Percentiles rank a stretch among this genome's conserved stretches.
Evolutionary conservation across 352 stramenopile genomes (phyloP).

Genomic region (Phytophthora chlamydospora): DNA sequence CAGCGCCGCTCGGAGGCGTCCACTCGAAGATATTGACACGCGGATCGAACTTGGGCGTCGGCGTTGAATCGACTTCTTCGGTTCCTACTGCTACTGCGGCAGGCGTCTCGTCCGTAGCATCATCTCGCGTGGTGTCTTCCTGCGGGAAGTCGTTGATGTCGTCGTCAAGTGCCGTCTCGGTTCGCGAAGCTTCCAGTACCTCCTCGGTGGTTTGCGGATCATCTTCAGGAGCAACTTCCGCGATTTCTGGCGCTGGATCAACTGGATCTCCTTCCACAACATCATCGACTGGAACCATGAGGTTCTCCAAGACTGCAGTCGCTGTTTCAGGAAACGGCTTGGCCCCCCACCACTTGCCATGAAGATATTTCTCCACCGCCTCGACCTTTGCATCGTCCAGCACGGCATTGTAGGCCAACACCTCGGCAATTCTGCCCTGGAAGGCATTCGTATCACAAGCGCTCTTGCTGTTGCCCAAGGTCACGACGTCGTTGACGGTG

Average conservation of each 20-base stretch:
- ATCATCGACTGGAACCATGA: background rate
- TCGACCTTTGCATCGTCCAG: slow-evolving; percentile 41
- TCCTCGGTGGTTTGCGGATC: background rate
- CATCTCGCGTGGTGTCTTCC: background rate
- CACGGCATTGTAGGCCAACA: slow-evolving; percentile 55
- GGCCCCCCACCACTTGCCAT: slow-evolving; percentile 55
- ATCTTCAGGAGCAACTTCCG: background rate
- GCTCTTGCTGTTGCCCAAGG: slow-evolving; percentile 59
- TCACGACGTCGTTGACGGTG: slow-evolving; percentile 54
- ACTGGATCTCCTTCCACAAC: background rate
- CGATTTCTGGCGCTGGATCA: background rate
- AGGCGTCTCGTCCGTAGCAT: background rate
- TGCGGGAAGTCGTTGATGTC: background rate
- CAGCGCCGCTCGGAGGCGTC: slow-evolving; percentile 27
- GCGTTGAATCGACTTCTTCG: slow-evolving; percentile 5
- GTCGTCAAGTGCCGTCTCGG: slow-evolving; percentile 2
- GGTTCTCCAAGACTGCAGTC: background rate
- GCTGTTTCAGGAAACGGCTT: slow-evolving; percentile 22
- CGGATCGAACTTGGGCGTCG: slow-evolving; percentile 30
- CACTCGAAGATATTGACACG: slow-evolving; percentile 74
- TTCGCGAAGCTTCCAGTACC: background rate
- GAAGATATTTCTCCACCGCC: slow-evolving; percentile 51
- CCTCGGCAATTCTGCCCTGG: slow-evolving; percentile 58
- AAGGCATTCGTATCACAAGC: slow-evolving; percentile 67
- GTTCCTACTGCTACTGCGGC: too few relatives aligned